Evolutionary conservation across 1,139 yeast species (phyloP).

Genomic region (Sporopachydermia cereana): DNA sequence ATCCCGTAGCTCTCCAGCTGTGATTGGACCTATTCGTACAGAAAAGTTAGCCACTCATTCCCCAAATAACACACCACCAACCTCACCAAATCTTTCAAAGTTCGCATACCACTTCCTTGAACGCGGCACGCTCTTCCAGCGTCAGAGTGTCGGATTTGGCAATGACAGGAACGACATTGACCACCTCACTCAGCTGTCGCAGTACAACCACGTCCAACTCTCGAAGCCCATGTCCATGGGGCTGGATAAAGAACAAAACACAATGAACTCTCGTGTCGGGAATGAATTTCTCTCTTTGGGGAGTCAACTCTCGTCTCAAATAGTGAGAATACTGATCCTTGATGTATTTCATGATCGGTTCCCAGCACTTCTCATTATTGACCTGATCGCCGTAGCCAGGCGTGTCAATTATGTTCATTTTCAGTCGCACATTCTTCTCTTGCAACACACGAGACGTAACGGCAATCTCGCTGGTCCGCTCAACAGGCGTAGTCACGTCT

Average conservation of each 20-base stretch:
- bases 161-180: conserved; percentile 90
- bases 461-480: conserved; percentile 81
- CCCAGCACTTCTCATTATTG: conserved; percentile 95
- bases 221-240: conserved; percentile 71
- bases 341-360: conserved; percentile 87
- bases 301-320: conserved; percentile 90
- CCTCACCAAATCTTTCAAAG: conserved; percentile 23
- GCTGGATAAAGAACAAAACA: conserved; percentile 81
- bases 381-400: conserved; percentile 98
- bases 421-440: conserved; percentile 82
- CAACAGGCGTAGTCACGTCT: conserved; percentile 55
- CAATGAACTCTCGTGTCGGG: conserved; percentile 94
- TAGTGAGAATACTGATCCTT: conserved; percentile 94
- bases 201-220: conserved; percentile 76
- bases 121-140: conserved; percentile 66
- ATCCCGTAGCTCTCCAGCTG: conserved; percentile 69
- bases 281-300: conserved; percentile 78
- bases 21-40: conserved; percentile 35
- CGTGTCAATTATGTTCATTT: conserved; percentile 83
- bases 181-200: conserved; percentile 76
- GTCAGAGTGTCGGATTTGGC: conserved; percentile 90
- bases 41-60: conserved; percentile 1
- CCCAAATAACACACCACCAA: background rate
- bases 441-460: conserved; percentile 53
- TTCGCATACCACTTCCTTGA: conserved; percentile 37